Conservation (phyloP, 2,329 filamentous ascomycete genomes). For the Teratosphaeria gauchensis region DNA sequence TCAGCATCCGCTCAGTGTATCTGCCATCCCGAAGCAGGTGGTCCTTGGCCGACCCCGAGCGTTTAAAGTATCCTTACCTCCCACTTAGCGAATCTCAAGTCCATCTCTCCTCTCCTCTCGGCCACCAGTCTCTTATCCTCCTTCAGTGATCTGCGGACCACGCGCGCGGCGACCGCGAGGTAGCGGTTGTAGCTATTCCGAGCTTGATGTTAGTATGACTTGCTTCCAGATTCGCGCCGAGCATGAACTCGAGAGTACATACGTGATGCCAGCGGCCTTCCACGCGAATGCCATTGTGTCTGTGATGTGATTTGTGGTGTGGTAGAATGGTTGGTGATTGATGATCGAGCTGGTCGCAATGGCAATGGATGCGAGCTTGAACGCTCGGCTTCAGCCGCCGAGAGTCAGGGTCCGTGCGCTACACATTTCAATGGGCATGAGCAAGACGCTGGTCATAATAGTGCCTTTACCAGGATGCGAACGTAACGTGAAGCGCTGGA, state of each 20-base stretch:
- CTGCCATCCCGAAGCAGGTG: not conserved
- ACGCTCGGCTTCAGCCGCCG: not conserved
- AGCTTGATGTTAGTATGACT: slow-evolving; percentile 11
- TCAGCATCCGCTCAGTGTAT: not conserved
- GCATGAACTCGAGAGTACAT: slow-evolving; percentile 36
- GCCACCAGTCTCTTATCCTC: slow-evolving; percentile 80
- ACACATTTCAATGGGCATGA: too few species aligned
- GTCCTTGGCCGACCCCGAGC: too few species aligned
- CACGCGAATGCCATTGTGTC: slow-evolving; percentile 90
- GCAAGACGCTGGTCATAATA: too few species aligned
- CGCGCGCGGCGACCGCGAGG: slow-evolving; percentile 87
- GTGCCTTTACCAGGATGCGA: too few species aligned
- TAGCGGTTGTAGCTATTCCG: slow-evolving; percentile 93
- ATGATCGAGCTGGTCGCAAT: not conserved
- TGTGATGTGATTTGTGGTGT: slow-evolving; percentile 17
- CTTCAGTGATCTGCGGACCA: slow-evolving; percentile 93
- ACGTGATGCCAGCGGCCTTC: slow-evolving; percentile 97
- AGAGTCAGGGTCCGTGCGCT: not conserved
- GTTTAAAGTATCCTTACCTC: slow-evolving; percentile 54
- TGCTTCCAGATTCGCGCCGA: not conserved
- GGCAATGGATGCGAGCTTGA: not conserved
- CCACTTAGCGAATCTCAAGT: slow-evolving; percentile 90
- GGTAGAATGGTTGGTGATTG: slow-evolving; percentile 5
- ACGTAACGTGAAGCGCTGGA: too few species aligned
- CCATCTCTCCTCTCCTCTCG: slow-evolving; percentile 82